Evolutionary conservation across 1,284 basidiomycete species (phyloP).

Genomic region (Cryptococcus sp.): DNA sequence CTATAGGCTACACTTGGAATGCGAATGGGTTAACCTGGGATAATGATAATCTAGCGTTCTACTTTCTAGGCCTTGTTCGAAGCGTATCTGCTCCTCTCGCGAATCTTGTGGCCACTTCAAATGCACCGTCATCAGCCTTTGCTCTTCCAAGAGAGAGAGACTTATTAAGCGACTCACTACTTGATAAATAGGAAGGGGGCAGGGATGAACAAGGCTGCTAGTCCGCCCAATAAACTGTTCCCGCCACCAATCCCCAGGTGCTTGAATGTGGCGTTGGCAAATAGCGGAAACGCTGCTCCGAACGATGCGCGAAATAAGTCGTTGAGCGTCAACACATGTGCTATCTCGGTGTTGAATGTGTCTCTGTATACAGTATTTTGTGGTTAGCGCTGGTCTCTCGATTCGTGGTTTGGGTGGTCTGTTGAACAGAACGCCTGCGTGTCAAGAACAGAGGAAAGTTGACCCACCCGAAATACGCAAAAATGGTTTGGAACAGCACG

Average conservation of each 20-base stretch:
- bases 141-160: background rate
- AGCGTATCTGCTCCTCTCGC: constrained; percentile 17
- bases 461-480: constrained; percentile 18
- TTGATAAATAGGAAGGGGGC: constrained; percentile 34
- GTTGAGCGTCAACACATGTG: constrained; percentile 19
- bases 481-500: constrained; percentile 19
- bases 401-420: too few species aligned
- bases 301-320: constrained; percentile 17
- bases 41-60: too few species aligned
- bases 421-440: too few species aligned
- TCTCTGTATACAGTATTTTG: constrained; percentile 2
- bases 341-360: constrained; percentile 19
- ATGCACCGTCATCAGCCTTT: background rate
- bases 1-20: too few species aligned
- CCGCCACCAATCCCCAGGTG: constrained; percentile 33
- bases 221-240: constrained; percentile 26
- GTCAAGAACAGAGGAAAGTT: too few species aligned
- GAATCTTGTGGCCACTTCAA: constrained; percentile 16
- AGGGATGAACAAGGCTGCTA: constrained; percentile 28
- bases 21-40: too few species aligned
- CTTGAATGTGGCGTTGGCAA: constrained; percentile 26
- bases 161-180: constrained; percentile 6
- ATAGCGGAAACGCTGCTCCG: constrained; percentile 25
- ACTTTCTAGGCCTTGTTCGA: constrained; percentile 13
- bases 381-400: too few species aligned